Evolutionary conservation across 2,329 filamentous ascomycete genomes (phyloP), one percentile per base, ranked within the genome.

Genomic region (Sarocladiaceae sp.): DNA sequence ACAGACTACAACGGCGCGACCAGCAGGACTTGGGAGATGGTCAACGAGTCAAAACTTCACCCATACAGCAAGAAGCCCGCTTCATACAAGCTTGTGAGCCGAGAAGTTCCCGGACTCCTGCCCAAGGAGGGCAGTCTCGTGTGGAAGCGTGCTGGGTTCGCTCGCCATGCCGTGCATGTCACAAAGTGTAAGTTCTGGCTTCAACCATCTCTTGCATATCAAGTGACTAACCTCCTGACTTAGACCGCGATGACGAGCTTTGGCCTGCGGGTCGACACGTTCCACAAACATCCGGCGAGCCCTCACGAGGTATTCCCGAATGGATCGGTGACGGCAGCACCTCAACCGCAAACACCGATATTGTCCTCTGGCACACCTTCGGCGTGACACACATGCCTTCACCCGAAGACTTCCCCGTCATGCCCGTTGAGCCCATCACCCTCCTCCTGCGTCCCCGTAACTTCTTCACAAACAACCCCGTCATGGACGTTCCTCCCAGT

Each of bases 341-440:
- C 53, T 79, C 74, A 23, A 84, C 96, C 58, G 88, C 87, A 52
- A 87, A 96, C 73, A 88, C 84, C 1, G 89, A 97, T 65, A 73
- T 96, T 26, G 91, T 97, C 1, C 79, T 96, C 15, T 97, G 91
- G 91, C 91, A 96, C 71, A 96, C 90, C 0, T 97, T 96, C 62
- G 92, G 92, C 31, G 77, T 96, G 31, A 93, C 87, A 1, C 92
- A 96, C 66, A 93, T 96, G 74, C 91, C 92, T 0, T 75, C 88
- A 0, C 90, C 91, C 0, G 92, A 97, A 65, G 92, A 96, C 68
- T 96, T 90, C 74, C 92, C 92, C 26, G 78, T 96, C 60, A 96
- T 96, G 91, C 90, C 90, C 0, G 87, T 82, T 0, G 88, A 92
- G 74, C 88, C 89, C 1, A 92, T 96, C 79, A 89, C 83, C 1